Evolutionary conservation across 2,329 filamentous ascomycete species (phyloP), one percentile per base, ranked within the genome.

Genomic region (Thielaviopsis ethacetica): DNA sequence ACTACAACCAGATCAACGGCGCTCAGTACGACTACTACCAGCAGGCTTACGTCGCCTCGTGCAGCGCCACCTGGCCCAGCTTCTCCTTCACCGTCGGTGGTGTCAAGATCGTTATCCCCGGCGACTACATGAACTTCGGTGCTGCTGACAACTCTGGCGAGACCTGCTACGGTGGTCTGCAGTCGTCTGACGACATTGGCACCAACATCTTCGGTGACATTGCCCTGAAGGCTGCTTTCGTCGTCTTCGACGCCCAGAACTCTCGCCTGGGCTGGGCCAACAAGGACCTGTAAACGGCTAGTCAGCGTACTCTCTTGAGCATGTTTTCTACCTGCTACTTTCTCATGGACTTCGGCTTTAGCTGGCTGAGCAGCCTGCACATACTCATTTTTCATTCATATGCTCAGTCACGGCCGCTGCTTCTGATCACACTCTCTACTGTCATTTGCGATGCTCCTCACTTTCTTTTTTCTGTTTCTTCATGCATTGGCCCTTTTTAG

Each of bases 101-200:
- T 34, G 79, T 78, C 68, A 79, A 76, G 75, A 81, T 82, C 17
- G 76, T 70, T 44, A 72, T 83, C 41, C 75, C 74, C 59, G 80
- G 79, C 5, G 66, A 67, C 24, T 73, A 78, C 55, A 74, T 82
- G 63, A 76, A 74, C 63, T 84, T 82, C 63, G 73, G 76, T 1
- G 34, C 53, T 24, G 41, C 56, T 7, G 64, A 70, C 27, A 70
- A 81, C 10, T 70, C 74, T 54, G 72, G 72, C 56, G 73, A 74
- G 50, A 79, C 73, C 59, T 88, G 84, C 73, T 86, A 84, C 64
- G 84, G 83, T 61, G 84, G 83, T 64, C 70, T 88, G 19, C 84
- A 88, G 71, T 75, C 77, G 34, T 80, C 78, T 53, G 58, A 59
- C n/a, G 30, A 21, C 19, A 55, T 59, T 26, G 58, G 58, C 19